These are phyloP conservation scores for Chloris gayana DNA, from an alignment of 176 grass and related monocot species.

Conservation along the genomic window DNA sequence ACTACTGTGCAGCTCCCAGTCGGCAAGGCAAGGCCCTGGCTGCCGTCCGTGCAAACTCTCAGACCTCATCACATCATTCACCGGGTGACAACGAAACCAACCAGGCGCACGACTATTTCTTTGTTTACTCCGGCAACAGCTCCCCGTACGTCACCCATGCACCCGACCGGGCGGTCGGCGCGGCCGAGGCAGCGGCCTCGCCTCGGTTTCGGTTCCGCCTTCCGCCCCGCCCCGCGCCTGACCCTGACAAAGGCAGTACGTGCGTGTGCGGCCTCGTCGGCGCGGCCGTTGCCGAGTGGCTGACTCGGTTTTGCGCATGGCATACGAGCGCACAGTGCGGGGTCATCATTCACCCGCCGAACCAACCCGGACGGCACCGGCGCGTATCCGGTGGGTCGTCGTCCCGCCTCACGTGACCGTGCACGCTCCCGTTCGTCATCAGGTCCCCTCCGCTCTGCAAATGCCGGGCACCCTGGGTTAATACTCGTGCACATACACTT, in stretches of 20 bases:
- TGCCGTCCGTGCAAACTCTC: no score
- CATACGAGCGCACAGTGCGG: constrained; percentile 5
- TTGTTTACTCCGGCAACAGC: neutral
- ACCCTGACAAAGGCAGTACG: neutral
- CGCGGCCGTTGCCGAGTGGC: neutral
- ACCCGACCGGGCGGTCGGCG: constrained; percentile 33
- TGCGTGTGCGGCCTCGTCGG: neutral
- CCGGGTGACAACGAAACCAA: no score
- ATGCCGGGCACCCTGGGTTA: no score
- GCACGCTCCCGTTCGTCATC: no score
- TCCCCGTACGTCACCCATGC: neutral
- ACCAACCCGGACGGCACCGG: neutral
- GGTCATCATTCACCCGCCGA: neutral
- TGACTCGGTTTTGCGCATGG: neutral
- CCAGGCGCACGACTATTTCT: no score
- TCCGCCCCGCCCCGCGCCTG: no score
- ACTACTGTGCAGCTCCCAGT: no score
- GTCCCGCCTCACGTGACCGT: constrained; percentile 20
- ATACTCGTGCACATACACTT: no score
- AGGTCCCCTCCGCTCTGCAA: no score
- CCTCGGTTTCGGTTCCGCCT: neutral
- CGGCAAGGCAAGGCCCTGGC: no score
- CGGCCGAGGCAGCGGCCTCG: constrained; percentile 22
- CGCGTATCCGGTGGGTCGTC: constrained; percentile 4
- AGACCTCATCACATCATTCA: no score